phyloP scores from a whole-genome alignment of 176 grass and related monocot genomes.

The Rhynchospora tenuis region DNA sequence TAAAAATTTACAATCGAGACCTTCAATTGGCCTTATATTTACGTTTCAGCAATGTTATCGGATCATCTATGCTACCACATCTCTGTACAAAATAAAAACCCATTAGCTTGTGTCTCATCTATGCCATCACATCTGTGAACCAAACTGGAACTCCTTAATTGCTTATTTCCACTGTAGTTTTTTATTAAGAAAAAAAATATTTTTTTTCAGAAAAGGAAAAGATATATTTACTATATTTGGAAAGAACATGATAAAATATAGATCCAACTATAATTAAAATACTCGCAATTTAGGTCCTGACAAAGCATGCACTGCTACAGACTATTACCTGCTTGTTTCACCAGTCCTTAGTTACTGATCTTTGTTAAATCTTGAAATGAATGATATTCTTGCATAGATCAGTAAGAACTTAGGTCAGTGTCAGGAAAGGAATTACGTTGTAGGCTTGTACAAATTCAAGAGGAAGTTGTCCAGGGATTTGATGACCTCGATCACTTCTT shows the following conservation, averaged over 20 bases:
- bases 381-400: neutral
- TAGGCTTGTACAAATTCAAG: slow-evolving; percentile 92
- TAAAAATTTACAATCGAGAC: too few relatives aligned
- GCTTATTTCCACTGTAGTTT: too few relatives aligned
- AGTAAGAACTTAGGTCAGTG: neutral
- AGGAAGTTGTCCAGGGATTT: slow-evolving; percentile 95
- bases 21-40: slow-evolving; percentile 74
- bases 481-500: slow-evolving; percentile 95
- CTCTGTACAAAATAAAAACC: slow-evolving; percentile 41
- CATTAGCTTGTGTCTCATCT: neutral
- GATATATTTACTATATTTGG: neutral
- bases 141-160: too few relatives aligned
- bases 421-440: slow-evolving; percentile 18
- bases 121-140: too few relatives aligned
- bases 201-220: too few relatives aligned
- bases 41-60: slow-evolving; percentile 70
- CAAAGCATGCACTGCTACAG: too few relatives aligned
- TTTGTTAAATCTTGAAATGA: neutral
- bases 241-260: neutral
- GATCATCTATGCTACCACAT: slow-evolving; percentile 82
- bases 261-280: neutral
- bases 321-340: neutral
- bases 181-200: too few relatives aligned
- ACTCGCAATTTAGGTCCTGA: neutral
- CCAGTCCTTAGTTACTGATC: neutral